Conservation (phyloP, 2,329 filamentous ascomycete genomes). For the Fusarium sp. region DNA sequence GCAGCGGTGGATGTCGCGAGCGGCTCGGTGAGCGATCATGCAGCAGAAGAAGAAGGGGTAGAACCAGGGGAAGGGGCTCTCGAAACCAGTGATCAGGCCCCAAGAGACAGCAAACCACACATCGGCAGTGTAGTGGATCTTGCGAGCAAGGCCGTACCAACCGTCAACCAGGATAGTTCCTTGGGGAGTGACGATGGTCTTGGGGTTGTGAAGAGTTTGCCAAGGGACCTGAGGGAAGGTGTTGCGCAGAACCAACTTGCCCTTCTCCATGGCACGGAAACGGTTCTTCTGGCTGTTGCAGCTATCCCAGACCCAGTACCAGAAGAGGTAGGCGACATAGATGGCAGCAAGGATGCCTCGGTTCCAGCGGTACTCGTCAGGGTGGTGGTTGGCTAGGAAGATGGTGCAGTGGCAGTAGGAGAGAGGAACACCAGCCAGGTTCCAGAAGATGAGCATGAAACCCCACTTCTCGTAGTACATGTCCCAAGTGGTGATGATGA, state of each 20-base stretch:
- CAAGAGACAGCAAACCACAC: constrained; percentile 63
- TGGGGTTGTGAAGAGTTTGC: constrained; percentile 84
- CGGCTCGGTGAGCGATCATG: constrained; percentile 86
- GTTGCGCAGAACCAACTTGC: constrained; percentile 75
- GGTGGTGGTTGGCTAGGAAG: constrained; percentile 86
- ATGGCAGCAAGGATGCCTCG: constrained; percentile 73
- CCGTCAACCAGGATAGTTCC: constrained; percentile 85
- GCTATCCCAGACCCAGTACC: constrained; percentile 94
- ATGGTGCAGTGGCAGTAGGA: constrained; percentile 95
- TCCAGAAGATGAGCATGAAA: constrained; percentile 99
- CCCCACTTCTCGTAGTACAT: constrained; percentile 98
- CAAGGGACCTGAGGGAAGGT: constrained; percentile 93
- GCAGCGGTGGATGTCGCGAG: constrained; percentile 82
- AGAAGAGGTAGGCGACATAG: constrained; percentile 79
- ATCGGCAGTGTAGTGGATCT: constrained; percentile 65
- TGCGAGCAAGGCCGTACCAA: constrained; percentile 83
- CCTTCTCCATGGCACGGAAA: constrained; percentile 84
- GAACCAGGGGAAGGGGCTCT: constrained; percentile 89
- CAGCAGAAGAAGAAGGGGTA: constrained; percentile 84
- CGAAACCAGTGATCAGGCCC: constrained; percentile 65
- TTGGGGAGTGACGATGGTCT: constrained; percentile 77
- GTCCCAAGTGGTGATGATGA: constrained; percentile 91
- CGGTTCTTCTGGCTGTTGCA: constrained; percentile 95
- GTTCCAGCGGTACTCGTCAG: constrained; percentile 82
- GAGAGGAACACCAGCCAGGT: constrained; percentile 88